Conservation (phyloP, 2,329 filamentous ascomycete genomes). For the Capronia americana region DNA sequence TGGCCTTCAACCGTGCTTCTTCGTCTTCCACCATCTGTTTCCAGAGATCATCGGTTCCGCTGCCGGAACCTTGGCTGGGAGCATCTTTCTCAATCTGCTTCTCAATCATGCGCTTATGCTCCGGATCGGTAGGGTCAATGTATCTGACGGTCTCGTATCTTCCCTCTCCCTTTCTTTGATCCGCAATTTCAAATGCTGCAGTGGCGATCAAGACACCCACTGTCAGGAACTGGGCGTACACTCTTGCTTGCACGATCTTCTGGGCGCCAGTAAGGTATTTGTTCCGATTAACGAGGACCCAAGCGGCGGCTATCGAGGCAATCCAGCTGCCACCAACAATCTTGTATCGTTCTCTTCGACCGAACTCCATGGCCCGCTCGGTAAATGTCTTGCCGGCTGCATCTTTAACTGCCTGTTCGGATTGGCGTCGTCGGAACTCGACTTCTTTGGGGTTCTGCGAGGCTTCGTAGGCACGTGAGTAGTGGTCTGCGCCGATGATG, state of each 20-base stretch:
- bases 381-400: constrained; percentile 62
- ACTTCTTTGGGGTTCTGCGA: constrained; percentile 69
- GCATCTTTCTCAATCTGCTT: constrained; percentile 65
- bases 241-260: constrained; percentile 92
- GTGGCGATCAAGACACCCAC: constrained; percentile 81
- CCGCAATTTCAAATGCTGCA: constrained; percentile 80
- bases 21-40: constrained; percentile 62
- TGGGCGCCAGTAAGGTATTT: constrained; percentile 75
- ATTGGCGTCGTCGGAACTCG: constrained; percentile 69
- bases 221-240: constrained; percentile 90
- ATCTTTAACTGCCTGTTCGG: constrained; percentile 62
- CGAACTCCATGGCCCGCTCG: constrained; percentile 73
- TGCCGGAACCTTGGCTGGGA: constrained; percentile 22
- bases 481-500: constrained; percentile 84
- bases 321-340: constrained; percentile 85
- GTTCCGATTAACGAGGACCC: constrained; percentile 78
- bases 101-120: constrained; percentile 82
- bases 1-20: constrained; percentile 53
- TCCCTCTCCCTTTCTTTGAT: constrained; percentile 77
- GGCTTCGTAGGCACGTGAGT: constrained; percentile 74
- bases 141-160: constrained; percentile 73
- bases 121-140: constrained; percentile 78
- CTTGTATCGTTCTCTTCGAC: constrained; percentile 79
- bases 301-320: constrained; percentile 75
- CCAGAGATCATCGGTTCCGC: constrained; percentile 72